Evolutionary conservation across 495 filamentous ascomycete genomes (phyloP).

Genomic region (Xylaria longipes): DNA sequence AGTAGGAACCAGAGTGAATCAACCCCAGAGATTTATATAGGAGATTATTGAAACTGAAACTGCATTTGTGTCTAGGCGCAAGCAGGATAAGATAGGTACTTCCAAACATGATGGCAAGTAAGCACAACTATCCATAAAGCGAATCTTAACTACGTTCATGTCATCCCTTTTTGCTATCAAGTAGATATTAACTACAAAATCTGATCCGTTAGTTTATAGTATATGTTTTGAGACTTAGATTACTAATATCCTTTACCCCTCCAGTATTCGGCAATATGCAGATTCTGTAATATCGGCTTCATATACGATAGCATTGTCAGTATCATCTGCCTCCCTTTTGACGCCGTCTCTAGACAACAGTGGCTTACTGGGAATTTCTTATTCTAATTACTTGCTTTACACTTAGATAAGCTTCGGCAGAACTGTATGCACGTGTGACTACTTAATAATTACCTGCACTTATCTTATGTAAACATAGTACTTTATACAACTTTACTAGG

Average conservation of each 20-base stretch:
- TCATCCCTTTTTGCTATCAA: not conserved
- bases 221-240: not conserved
- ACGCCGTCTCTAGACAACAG: too few relatives aligned
- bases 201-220: not conserved
- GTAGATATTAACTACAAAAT: not conserved
- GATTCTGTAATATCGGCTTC: not conserved
- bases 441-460: not conserved
- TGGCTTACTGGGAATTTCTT: too few relatives aligned
- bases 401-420: too few relatives aligned
- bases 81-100: not conserved
- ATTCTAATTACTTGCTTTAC: too few relatives aligned
- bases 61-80: not conserved
- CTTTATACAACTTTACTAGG: too few relatives aligned
- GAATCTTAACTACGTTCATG: not conserved
- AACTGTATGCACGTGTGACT: too few relatives aligned
- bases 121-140: not conserved
- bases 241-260: too few relatives aligned
- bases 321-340: too few relatives aligned
- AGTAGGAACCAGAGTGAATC: not conserved
- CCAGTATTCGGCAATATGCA: too few relatives aligned
- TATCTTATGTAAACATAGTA: too few relatives aligned
- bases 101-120: not conserved
- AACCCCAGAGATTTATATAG: not conserved
- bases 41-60: not conserved
- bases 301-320: not conserved